Evolutionary conservation across 2,329 filamentous ascomycete species (phyloP), one percentile per base, ranked within the genome.

Genomic region (Beauveria scarabaeidicola): DNA sequence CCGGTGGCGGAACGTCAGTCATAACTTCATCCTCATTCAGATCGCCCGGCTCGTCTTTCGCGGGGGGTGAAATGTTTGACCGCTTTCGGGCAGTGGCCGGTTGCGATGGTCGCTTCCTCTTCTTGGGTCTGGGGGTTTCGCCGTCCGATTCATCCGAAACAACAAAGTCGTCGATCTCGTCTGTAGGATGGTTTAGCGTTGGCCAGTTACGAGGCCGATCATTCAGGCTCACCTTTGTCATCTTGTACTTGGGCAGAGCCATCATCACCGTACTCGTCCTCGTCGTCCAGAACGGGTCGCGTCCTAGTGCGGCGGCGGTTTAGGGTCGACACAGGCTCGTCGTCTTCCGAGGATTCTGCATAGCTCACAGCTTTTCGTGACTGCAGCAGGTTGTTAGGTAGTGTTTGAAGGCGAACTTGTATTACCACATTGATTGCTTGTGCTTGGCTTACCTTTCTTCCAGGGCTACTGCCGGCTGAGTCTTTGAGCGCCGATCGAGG

Each of bases 101-200:
- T 68, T 83, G 81, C 13, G 78, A 68, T 8, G 83, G 72, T n/a
- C 88, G 81, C 74, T 96, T 96, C 67, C 88, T 77, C 74, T 96
- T 96, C 69, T 84, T 88, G 0, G 87, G 77, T 25, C 79, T 70
- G 66, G 77, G 64, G 63, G 79, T 69, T 15, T 70, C 71, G 19
- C 85, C 88, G 52, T 96, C 91, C 0, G 90, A 93, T 46, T 95
- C 90, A 67, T 97, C 92, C 0, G 88, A 85, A 5, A 88, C 91
- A 25, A 97, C 79, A 67, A 97, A 97, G 70, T 96, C 89, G 62
- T 87, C 90, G 76, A 95, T 84, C 58, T 94, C 90, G 74, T 80
- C 77, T 82, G 52, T 1, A 66, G 43, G 9, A 19, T 66, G 64
- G 2, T 19, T 36, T 23, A 17, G 23, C 13, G 17, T 17, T 7